Conservation (phyloP, 1,139 yeast species). For the Kluyveromyces sp. region DNA sequence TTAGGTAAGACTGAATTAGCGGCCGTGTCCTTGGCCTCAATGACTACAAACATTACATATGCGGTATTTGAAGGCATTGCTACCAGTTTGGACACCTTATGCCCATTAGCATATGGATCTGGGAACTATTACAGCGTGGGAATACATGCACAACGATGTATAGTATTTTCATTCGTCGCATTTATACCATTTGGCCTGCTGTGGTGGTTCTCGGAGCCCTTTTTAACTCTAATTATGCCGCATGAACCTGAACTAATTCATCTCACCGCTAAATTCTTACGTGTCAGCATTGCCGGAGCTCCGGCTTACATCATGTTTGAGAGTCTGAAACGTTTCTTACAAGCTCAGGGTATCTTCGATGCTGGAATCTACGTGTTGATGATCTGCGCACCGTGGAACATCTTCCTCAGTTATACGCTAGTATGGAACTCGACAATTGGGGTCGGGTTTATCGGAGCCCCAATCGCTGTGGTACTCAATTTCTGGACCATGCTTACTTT, state of each 20-base stretch:
- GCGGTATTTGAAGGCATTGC: slow-evolving; percentile 86
- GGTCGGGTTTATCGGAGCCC: slow-evolving; percentile 64
- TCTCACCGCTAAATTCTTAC: slow-evolving; percentile 58
- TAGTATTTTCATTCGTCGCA: slow-evolving; percentile 46
- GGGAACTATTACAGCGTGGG: slow-evolving; percentile 57
- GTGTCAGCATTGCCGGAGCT: slow-evolving; percentile 64
- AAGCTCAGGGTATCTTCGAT: slow-evolving; percentile 88
- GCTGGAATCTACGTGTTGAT: slow-evolving; percentile 78
- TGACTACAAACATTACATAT: slow-evolving; percentile 80
- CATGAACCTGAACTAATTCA: slow-evolving; percentile 47
- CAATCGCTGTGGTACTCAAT: slow-evolving; percentile 62
- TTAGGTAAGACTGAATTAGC: slow-evolving; percentile 66
- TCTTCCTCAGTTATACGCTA: slow-evolving; percentile 61
- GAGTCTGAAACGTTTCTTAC: slow-evolving; percentile 71
- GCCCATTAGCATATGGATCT: slow-evolving; percentile 79
- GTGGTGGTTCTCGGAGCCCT: slow-evolving; percentile 60
- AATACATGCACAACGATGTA: slow-evolving; percentile 56
- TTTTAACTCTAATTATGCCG: slow-evolving; percentile 44
- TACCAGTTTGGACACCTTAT: slow-evolving; percentile 78
- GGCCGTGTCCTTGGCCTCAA: slow-evolving; percentile 78
- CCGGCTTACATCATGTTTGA: slow-evolving; percentile 85
- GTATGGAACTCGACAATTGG: slow-evolving; percentile 67
- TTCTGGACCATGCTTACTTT: slow-evolving; percentile 63
- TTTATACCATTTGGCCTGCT: slow-evolving; percentile 55
- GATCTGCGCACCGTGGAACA: slow-evolving; percentile 74